phyloP scores from a whole-genome alignment of 1,284 basidiomycete species.

The Tausonia pullulans region DNA sequence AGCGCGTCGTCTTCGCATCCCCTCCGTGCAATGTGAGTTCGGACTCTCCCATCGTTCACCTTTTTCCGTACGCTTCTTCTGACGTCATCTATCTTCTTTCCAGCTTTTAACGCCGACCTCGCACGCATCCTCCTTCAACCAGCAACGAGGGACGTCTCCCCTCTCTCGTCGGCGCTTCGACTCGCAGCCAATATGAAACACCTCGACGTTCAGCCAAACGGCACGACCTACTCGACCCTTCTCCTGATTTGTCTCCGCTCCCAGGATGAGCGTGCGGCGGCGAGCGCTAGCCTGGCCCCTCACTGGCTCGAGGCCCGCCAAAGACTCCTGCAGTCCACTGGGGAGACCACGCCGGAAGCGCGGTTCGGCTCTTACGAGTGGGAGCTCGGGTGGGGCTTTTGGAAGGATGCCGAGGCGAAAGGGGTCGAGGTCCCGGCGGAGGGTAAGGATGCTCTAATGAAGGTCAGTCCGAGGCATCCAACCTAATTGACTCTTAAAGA shows the following conservation, averaged over 20 bases:
- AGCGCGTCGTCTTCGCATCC: too few species aligned
- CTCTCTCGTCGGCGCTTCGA: constrained; percentile 2
- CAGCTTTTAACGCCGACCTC: too few species aligned
- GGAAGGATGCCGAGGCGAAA: constrained; percentile 5
- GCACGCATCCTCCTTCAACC: too few species aligned
- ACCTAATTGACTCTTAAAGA: too few species aligned
- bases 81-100: too few species aligned
- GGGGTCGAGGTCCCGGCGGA: constrained; percentile 4
- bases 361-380: constrained; percentile 13
- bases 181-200: constrained; percentile 4
- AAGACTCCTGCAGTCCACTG: background rate
- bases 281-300: background rate
- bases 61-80: too few species aligned
- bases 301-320: background rate
- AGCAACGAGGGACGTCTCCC: too few species aligned
- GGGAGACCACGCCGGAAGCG: background rate
- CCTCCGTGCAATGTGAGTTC: too few species aligned
- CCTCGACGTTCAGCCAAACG: background rate
- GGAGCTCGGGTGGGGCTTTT: constrained; percentile 13
- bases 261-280: constrained; percentile 1
- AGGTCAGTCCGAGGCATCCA: background rate
- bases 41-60: too few species aligned
- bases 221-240: constrained; percentile 9
- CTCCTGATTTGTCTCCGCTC: constrained; percentile 11
- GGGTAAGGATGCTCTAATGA: constrained; percentile 5